These are phyloP conservation scores for Pycnococcus provasolii DNA, from an alignment of 139 green algal species.

Conservation along the genomic window DNA sequence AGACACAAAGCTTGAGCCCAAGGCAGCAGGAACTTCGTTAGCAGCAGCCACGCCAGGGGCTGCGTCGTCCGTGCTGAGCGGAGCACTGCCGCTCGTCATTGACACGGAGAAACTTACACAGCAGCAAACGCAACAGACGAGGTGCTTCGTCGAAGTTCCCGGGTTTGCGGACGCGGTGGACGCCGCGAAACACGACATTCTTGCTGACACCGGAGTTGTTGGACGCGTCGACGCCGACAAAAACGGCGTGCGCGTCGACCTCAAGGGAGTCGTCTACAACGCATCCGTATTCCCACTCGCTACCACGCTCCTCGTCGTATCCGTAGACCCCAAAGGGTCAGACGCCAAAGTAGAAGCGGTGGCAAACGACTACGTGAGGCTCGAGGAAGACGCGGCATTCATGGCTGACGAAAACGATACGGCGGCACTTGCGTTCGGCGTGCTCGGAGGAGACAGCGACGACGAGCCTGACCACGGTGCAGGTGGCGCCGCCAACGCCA, in stretches of 20 bases:
- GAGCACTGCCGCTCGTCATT: no score
- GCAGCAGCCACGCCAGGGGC: no score
- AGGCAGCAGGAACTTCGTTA: no score
- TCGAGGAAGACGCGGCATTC: not conserved
- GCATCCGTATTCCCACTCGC: not conserved
- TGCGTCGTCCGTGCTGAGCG: no score
- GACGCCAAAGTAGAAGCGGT: slow-evolving; percentile 11
- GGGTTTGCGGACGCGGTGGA: no score
- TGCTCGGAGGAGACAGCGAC: not conserved
- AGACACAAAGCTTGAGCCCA: no score
- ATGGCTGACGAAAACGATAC: not conserved
- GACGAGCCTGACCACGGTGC: not conserved
- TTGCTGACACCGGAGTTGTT: no score
- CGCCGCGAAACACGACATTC: no score
- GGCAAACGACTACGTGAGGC: slow-evolving; percentile 8
- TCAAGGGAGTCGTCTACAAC: slow-evolving; percentile 19
- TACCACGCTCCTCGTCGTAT: slow-evolving; percentile 5
- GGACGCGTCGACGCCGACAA: no score
- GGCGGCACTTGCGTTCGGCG: not conserved
- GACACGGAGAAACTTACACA: no score
- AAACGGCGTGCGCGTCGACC: not conserved
- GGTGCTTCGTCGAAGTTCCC: no score
- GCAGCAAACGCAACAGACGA: no score
- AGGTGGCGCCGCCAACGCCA: not conserved
- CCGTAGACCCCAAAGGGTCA: not conserved